These are phyloP conservation scores for Taphrina populina DNA, from an alignment of 1,139 yeast species.

Conservation along the genomic window DNA sequence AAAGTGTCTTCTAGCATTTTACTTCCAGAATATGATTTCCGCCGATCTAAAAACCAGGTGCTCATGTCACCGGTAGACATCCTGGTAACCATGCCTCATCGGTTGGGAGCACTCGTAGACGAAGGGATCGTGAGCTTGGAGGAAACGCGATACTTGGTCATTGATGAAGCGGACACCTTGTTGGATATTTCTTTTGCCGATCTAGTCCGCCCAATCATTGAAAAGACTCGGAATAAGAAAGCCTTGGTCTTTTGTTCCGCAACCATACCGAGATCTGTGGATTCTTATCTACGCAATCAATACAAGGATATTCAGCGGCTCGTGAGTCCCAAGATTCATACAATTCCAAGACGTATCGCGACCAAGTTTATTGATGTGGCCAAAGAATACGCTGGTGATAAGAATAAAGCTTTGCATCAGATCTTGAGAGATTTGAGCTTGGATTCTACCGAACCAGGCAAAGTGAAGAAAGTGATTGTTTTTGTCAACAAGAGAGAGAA, in stretches of 20 bases:
- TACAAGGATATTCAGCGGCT: slow-evolving; percentile 71
- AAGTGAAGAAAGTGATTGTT: slow-evolving; percentile 75
- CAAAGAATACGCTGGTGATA: slow-evolving; percentile 29
- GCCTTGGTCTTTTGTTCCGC: slow-evolving; percentile 83
- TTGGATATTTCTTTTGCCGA: slow-evolving; percentile 79
- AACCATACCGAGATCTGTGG: slow-evolving; percentile 79
- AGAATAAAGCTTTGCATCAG: slow-evolving; percentile 20
- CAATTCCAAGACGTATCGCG: slow-evolving; percentile 71
- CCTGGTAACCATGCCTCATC: slow-evolving; percentile 74
- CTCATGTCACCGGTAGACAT: slow-evolving; percentile 60
- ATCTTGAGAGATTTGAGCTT: slow-evolving; percentile 79
- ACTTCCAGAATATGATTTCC: slow-evolving; percentile 40
- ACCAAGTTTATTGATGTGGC: slow-evolving; percentile 70
- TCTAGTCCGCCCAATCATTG: slow-evolving; percentile 62
- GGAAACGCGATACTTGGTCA: slow-evolving; percentile 56
- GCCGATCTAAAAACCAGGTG: slow-evolving; percentile 33
- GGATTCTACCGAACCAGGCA: slow-evolving; percentile 78
- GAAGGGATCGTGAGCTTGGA: slow-evolving; percentile 30
- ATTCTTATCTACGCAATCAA: slow-evolving; percentile 57
- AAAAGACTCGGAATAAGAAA: slow-evolving; percentile 53
- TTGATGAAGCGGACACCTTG: slow-evolving; percentile 95
- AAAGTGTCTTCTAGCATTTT: slow-evolving; percentile 42
- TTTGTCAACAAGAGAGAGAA: slow-evolving; percentile 77
- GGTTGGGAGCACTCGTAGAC: slow-evolving; percentile 36
- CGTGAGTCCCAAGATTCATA: slow-evolving; percentile 79